These are phyloP conservation scores for Eutrema japonicum DNA, from an alignment of 345 rosid genomes.

Conservation along the genomic window DNA sequence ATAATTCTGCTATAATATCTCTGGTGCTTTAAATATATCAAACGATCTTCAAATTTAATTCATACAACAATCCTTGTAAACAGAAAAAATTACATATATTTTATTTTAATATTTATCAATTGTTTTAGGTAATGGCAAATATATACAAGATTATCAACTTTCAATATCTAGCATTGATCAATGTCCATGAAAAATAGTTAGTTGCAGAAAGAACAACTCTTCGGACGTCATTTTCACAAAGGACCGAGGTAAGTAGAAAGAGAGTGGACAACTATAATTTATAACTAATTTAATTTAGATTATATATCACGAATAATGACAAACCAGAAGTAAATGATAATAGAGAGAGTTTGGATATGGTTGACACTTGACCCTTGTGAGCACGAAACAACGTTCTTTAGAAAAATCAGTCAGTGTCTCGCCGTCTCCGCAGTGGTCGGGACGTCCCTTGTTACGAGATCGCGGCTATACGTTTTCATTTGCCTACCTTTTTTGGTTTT, in stretches of 20 bases:
- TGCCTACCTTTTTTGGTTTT: constrained; percentile 13
- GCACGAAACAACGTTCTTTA: constrained; percentile 43
- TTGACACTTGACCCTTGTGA: constrained; percentile 42
- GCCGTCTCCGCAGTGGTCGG: constrained; percentile 43
- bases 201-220: constrained; percentile 28
- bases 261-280: constrained; percentile 1
- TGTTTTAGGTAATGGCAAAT: constrained; percentile 7
- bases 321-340: constrained; percentile 19
- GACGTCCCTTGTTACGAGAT: constrained; percentile 41
- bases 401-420: constrained; percentile 32
- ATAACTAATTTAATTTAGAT: neutral
- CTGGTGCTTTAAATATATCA: no score
- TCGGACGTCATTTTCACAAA: constrained; percentile 28
- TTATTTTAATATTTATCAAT: neutral
- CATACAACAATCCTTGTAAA: neutral
- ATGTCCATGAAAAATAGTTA: neutral
- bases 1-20: no score
- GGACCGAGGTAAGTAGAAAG: constrained; percentile 28
- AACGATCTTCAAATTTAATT: neutral
- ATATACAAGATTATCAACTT: constrained; percentile 11
- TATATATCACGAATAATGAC: constrained; percentile 32
- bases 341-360: constrained; percentile 25
- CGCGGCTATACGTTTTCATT: constrained; percentile 45
- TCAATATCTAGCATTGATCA: neutral
- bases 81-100: neutral